Evolutionary conservation across 2,329 filamentous ascomycete genomes (phyloP).

Genomic region (Verticillium alfalfae): DNA sequence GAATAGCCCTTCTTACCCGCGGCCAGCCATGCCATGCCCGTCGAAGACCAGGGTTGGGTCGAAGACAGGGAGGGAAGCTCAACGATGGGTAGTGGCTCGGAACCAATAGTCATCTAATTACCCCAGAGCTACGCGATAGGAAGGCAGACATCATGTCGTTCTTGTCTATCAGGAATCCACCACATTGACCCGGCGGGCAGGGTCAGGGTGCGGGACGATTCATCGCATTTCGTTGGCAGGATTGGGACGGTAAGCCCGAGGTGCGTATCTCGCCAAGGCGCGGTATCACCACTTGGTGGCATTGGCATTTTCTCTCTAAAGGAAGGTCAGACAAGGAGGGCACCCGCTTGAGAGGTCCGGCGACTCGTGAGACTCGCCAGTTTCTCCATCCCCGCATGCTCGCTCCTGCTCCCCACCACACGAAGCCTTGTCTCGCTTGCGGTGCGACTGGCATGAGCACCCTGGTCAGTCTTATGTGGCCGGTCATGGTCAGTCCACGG

Average conservation of each 20-base stretch:
- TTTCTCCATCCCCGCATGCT: not conserved
- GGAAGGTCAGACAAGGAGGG: not conserved
- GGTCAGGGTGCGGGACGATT: not conserved
- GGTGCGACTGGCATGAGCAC: not conserved
- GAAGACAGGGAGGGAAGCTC: not conserved
- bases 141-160: not conserved
- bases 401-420: not conserved
- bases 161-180: slow-evolving; percentile 4
- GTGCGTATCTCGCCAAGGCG: slow-evolving; percentile 4
- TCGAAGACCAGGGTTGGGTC: not conserved
- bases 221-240: not conserved
- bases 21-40: not conserved
- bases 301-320: slow-evolving; percentile 1
- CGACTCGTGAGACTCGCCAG: not conserved
- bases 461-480: not conserved
- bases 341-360: not conserved
- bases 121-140: not conserved
- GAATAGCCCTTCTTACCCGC: not conserved
- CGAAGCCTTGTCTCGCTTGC: not conserved
- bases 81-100: not conserved
- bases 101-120: not conserved
- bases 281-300: slow-evolving; percentile 3
- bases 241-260: slow-evolving; percentile 1
- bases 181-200: slow-evolving; percentile 1
- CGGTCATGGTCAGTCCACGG: not conserved